Evolutionary conservation across 2,329 filamentous ascomycete genomes (phyloP).

Genomic region (Clathrospora elynae): DNA sequence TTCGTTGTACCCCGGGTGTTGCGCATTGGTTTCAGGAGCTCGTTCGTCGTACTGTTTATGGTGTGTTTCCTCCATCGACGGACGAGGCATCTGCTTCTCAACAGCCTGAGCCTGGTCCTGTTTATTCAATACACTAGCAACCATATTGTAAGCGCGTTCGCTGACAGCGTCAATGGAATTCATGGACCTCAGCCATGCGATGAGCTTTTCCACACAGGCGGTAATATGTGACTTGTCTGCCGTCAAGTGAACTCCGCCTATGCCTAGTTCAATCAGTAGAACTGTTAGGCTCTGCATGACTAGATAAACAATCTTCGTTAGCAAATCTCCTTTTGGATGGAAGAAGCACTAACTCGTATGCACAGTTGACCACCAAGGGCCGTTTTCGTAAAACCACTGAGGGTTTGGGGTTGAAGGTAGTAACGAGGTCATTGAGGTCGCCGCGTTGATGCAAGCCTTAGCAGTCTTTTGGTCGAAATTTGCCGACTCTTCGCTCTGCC

Average conservation of each 20-base stretch:
- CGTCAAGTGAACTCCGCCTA: conserved; percentile 29
- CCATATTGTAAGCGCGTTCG: conserved; percentile 33
- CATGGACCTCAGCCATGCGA: conserved; percentile 41
- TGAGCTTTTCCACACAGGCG: conserved; percentile 33
- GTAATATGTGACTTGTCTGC: conserved; percentile 30
- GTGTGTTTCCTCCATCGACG: not conserved
- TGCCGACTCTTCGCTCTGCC: conserved; percentile 37
- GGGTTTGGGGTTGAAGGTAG: conserved; percentile 37
- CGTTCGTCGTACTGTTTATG: not conserved
- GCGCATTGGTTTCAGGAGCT: not conserved
- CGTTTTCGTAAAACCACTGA: conserved; percentile 21
- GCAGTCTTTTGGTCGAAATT: conserved; percentile 41
- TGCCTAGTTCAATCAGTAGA: conserved; percentile 46
- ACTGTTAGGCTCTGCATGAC: conserved; percentile 49
- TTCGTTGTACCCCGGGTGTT: not conserved
- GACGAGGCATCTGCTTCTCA: conserved; percentile 1
- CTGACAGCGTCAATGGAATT: conserved; percentile 34
- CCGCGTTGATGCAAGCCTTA: conserved; percentile 42
- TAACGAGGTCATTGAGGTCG: conserved; percentile 38
- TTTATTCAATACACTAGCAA: conserved; percentile 17
- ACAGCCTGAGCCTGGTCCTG: conserved; percentile 3
- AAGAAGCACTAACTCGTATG: conserved; percentile 22
- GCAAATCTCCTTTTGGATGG: not conserved
- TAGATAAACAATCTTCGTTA: conserved; percentile 3
- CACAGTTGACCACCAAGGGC: conserved; percentile 50